These are phyloP conservation scores for Kernera saxatilis DNA, from an alignment of 345 rosid genomes.

Conservation along the genomic window DNA sequence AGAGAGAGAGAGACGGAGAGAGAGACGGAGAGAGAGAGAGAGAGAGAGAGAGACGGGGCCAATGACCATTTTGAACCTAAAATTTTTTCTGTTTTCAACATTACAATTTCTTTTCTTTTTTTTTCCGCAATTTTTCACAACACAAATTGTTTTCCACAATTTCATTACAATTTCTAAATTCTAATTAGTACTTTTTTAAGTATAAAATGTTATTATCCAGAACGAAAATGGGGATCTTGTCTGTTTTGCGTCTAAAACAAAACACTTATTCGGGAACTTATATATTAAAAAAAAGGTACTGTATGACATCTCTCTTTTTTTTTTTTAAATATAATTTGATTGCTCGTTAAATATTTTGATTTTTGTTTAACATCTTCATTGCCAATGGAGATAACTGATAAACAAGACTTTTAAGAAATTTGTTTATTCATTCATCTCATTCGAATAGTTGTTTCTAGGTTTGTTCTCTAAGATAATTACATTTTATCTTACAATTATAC, in stretches of 20 bases:
- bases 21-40: not conserved
- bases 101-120: too few relatives aligned
- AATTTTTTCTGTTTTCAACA: not conserved
- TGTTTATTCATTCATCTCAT: too few relatives aligned
- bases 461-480: not conserved
- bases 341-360: not conserved
- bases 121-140: too few relatives aligned
- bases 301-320: not conserved
- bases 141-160: too few relatives aligned
- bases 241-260: not conserved
- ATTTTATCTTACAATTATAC: not conserved
- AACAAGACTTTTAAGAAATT: too few relatives aligned
- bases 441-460: too few relatives aligned
- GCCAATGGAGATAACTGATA: not conserved
- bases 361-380: not conserved
- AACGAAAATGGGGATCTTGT: slow-evolving; percentile 11
- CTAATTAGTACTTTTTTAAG: not conserved
- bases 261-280: not conserved
- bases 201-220: not conserved
- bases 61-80: slow-evolving; percentile 1
- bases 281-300: too few relatives aligned
- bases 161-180: too few relatives aligned
- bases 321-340: not conserved
- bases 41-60: not conserved
- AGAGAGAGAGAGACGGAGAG: not conserved